These are phyloP conservation scores for Teratosphaeria epicoccoides DNA, from an alignment of 2,329 filamentous ascomycete genomes.

Conservation along the genomic window DNA sequence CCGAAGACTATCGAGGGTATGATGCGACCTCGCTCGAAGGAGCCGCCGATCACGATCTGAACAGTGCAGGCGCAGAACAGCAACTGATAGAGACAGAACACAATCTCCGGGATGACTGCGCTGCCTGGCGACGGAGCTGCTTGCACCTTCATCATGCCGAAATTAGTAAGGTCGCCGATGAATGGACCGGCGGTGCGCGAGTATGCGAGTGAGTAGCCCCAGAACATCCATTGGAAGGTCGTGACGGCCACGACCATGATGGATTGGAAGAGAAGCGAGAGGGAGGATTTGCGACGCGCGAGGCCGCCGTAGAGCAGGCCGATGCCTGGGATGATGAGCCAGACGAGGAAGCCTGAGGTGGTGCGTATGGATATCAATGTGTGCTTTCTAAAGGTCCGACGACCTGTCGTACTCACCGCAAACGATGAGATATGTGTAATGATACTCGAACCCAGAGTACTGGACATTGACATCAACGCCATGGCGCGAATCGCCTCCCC, in stretches of 20 bases:
- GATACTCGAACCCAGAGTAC: slow-evolving; percentile 48
- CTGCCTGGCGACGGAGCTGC: slow-evolving; percentile 48
- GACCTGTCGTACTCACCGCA: slow-evolving; percentile 28
- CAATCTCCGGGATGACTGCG: slow-evolving; percentile 44
- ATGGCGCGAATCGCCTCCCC: slow-evolving; percentile 41
- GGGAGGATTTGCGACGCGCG: slow-evolving; percentile 50
- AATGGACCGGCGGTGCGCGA: slow-evolving; percentile 49
- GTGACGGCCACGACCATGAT: slow-evolving; percentile 47
- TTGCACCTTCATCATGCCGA: slow-evolving; percentile 50
- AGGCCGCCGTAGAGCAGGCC: slow-evolving; percentile 56
- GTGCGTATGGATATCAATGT: neutral
- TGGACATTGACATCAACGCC: slow-evolving; percentile 48
- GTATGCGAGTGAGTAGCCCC: slow-evolving; percentile 53
- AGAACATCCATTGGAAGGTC: slow-evolving; percentile 55
- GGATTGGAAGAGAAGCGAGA: slow-evolving; percentile 53
- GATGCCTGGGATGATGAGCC: slow-evolving; percentile 57
- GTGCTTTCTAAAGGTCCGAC: neutral
- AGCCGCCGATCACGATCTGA: slow-evolving; percentile 54
- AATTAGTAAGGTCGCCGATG: slow-evolving; percentile 52
- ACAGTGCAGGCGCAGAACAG: slow-evolving; percentile 53
- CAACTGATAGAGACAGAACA: slow-evolving; percentile 49
- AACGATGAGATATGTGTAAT: slow-evolving; percentile 50
- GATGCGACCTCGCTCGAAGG: slow-evolving; percentile 54
- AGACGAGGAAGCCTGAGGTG: slow-evolving; percentile 43
- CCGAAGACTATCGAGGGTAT: slow-evolving; percentile 53